Evolutionary conservation across 371 early-diverging fungal species (phyloP), one percentile per base, ranked within the genome.

Genomic region (Mortierella sp.): DNA sequence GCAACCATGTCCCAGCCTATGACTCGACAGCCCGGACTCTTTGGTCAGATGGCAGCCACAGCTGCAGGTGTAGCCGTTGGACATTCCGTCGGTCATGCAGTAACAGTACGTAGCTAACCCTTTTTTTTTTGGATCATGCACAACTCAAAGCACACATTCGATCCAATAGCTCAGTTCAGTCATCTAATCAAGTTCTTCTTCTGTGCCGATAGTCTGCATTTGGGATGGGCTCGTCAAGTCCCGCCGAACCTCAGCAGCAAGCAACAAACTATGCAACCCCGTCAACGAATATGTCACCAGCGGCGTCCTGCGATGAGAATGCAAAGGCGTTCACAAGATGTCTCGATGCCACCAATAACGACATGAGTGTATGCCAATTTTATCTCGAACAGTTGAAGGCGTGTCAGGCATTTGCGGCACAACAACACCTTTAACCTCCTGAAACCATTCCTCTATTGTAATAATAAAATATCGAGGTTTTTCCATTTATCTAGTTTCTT

Each of bases 51-150:
- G 96, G 97, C 97, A 28, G 90, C 97, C 26, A 97, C 97, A 34
- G 98, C 97, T 55, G 98, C 96, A 74, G 97, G 97, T 90, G 97
- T 97, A 72, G 98, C 97, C 76, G 95, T 97, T 34, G 98, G 97
- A 70, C 95, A 95, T 79, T 92, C 92, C 47, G 79, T 95, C 72
- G 95, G 91, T 74, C 90, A 88, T 77, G 97, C 96, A 76, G 89
- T 97, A 70, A 91, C 95, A 45, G 79, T 79, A 79, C 54, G 79
- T 55, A 31, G 13, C 7, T 28, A 1, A 16, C 34, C 5, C 21
- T 0, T 60, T 19, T 63, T 63, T 31, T 31, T 4, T 63, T 21
- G 63, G 13, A 14, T 60, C 6, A 28, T 60, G 28, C 60, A 60
- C 3, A 16, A 16, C 6, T 60, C 28, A 13, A 28, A 9, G 14